Base-by-base conservation (phyloP, 306 rosid genomes). In the Fragaria vesca region DNA sequence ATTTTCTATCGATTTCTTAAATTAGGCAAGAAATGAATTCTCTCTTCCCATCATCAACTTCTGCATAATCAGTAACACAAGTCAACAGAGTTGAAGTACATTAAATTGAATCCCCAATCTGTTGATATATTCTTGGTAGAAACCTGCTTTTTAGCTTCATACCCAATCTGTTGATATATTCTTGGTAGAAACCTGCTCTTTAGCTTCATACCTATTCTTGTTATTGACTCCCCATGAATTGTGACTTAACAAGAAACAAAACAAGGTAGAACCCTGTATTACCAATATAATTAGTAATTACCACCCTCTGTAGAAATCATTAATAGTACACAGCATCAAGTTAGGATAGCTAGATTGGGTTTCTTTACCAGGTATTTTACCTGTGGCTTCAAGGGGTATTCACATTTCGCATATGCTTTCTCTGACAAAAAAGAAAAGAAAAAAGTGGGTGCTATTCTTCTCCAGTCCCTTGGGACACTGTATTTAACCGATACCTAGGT, bases 81-180 rank as follows among this genome's bases (percentile, higher is more conserved):
- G 46, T 16, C 30, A 71, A 67, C 34, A 68, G 32, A n/a, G 32
- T 68, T 20, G 72, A 68, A 68, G 30, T n/a, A 40, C 52, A n/a
- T 32, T 8, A 30, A 30, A 30, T 3, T 8, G 62, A 55, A 60
- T 9, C 57, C 2, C 28, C 30, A 74, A 43, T 60, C 43, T 74
- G 78, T 58, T 60, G 32, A 26, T 74, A 26, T 32, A 32, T 32
- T 2, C 26, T 58, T 26, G 5, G 20, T 32, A 58, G 69, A 43
- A 54, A 73, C 38, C 2, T 42, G 26, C 12, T 40, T 55, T 52
- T 72, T 42, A 5, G 77, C 60, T 43, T 67, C 54, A 63, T 61
- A 55, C 58, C 46, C 26, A 24, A 24, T 24, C 26, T 74, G 77
- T 58, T 58, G 32, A 24, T 74, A 26, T 24, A 24, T 24, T 24